Conservation (phyloP, 257 asterid species). For the Agastache rugosa region DNA sequence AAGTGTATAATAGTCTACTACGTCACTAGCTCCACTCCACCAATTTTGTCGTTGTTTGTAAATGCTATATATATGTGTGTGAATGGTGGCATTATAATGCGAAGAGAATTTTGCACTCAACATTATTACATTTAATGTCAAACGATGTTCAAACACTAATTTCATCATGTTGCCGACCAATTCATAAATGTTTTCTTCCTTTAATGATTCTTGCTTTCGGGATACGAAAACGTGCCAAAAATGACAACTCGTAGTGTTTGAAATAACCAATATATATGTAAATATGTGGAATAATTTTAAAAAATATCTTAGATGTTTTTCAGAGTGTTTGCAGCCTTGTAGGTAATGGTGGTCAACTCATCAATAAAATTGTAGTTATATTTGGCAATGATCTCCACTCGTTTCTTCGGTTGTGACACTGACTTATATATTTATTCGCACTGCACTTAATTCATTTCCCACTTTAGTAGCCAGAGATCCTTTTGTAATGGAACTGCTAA, state of each 20-base stretch:
- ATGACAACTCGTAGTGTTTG: conserved; percentile 27
- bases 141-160: no score
- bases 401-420: no score
- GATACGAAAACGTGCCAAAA: conserved; percentile 20
- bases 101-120: no score
- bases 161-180: not conserved
- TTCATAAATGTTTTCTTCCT: not conserved
- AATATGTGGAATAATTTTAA: not conserved
- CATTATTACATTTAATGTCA: no score
- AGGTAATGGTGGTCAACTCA: not conserved
- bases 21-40: no score
- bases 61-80: no score
- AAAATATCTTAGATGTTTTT: not conserved
- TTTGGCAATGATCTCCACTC: not conserved
- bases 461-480: not conserved
- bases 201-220: conserved; percentile 18
- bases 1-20: no score
- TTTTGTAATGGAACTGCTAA: not conserved
- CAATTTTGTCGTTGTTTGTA: no score
- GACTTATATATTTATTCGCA: not conserved
- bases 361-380: not conserved
- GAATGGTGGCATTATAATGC: no score
- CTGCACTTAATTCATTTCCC: not conserved
- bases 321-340: not conserved
- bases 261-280: not conserved